Percentiles rank a stretch among this genome's conserved stretches.
These are phyloP conservation scores for Acacia pycnantha DNA, from an alignment of 331 rosid genomes.

Conservation along the genomic window DNA sequence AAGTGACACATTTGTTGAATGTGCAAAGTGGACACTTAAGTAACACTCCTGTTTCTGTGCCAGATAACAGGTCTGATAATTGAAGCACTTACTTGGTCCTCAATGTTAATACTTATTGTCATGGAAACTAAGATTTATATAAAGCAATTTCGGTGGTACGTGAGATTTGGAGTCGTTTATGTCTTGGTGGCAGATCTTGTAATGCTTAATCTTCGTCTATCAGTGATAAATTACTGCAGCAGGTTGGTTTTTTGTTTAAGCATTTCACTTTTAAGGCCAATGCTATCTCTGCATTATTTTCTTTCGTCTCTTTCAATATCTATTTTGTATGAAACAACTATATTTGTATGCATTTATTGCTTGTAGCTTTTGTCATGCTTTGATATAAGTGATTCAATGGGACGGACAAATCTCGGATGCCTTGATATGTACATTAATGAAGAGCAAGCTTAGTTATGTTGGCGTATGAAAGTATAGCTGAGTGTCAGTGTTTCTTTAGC, in stretches of 20 bases:
- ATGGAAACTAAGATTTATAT: slow-evolving; percentile 71
- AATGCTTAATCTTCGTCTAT: slow-evolving; percentile 59
- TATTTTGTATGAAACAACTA: neutral
- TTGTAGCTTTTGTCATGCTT: neutral
- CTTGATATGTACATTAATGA: neutral
- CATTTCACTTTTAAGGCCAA: neutral
- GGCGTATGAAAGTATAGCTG: neutral
- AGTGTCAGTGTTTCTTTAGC: neutral
- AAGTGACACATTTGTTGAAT: neutral
- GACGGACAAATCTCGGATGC: neutral
- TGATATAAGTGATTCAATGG: neutral
- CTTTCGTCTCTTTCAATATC: neutral
- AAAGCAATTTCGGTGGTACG: slow-evolving; percentile 72
- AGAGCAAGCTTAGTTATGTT: neutral
- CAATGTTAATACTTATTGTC: slow-evolving; percentile 57
- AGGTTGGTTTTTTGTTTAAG: slow-evolving; percentile 50
- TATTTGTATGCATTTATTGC: neutral
- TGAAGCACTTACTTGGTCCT: slow-evolving; percentile 71
- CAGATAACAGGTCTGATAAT: slow-evolving; percentile 49
- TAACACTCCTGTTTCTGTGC: neutral
- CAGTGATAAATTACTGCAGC: slow-evolving; percentile 52
- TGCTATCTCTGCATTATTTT: neutral
- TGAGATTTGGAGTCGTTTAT: slow-evolving; percentile 77
- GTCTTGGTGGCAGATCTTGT: slow-evolving; percentile 76
- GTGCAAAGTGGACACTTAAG: slow-evolving; percentile 19